Evolutionary conservation across 2,329 filamentous ascomycete genomes (phyloP).

Genomic region (Periconia digitata): DNA sequence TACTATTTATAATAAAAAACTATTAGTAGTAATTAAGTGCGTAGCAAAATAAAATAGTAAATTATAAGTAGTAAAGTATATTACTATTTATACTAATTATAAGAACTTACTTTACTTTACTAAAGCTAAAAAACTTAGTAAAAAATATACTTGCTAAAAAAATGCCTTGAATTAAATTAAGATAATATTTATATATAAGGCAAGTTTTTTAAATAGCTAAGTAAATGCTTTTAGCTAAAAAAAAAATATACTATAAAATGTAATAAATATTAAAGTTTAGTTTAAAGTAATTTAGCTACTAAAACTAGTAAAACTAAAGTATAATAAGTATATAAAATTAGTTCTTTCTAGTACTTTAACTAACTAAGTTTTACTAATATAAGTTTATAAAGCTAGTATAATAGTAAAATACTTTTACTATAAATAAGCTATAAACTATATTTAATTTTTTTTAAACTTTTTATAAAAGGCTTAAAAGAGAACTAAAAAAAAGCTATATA

Average conservation of each 20-base stretch:
- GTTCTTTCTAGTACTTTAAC: too few relatives aligned
- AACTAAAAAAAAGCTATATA: too few relatives aligned
- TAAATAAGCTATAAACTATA: too few relatives aligned
- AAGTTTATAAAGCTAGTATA: background rate
- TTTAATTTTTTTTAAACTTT: too few relatives aligned
- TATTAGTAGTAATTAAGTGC: conserved; percentile 1
- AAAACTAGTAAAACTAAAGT: too few relatives aligned
- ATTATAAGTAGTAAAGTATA: background rate
- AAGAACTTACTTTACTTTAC: conserved; percentile 5
- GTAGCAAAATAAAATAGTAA: background rate
- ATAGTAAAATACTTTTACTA: too few relatives aligned
- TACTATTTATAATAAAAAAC: conserved; percentile 5
- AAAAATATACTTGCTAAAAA: background rate
- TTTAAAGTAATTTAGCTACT: background rate
- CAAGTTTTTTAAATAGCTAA: background rate
- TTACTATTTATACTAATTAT: conserved; percentile 1
- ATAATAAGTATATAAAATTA: background rate
- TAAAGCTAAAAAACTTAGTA: background rate
- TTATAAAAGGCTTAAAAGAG: too few relatives aligned
- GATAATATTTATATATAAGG: background rate
- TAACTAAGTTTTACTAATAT: too few relatives aligned
- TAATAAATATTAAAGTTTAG: background rate
- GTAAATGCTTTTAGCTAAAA: background rate
- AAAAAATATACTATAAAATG: background rate
- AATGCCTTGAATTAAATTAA: conserved; percentile 1